Conservation (phyloP, 306 rosid species). For the Citrullus amarus region DNA sequence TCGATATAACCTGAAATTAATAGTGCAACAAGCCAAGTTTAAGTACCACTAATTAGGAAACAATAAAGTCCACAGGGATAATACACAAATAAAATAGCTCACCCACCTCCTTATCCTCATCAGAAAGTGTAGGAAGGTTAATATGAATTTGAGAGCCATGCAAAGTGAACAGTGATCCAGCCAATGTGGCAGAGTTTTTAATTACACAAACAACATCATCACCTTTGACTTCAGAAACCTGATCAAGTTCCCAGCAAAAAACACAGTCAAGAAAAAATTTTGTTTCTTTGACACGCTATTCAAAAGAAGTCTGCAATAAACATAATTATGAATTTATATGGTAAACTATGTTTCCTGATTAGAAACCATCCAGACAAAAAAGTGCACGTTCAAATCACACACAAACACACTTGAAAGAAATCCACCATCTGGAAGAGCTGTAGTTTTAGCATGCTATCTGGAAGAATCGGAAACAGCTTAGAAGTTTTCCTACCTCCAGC, state of each 20-base stretch:
- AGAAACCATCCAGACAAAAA: neutral
- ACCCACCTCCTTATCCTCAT: conserved; percentile 68
- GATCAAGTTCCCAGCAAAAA: conserved; percentile 19
- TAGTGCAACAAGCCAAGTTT: neutral
- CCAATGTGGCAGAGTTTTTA: conserved; percentile 83
- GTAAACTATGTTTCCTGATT: conserved; percentile 1
- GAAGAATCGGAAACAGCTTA: neutral
- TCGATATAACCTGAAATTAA: conserved; percentile 27
- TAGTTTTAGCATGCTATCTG: neutral
- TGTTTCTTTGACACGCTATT: neutral
- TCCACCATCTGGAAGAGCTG: neutral
- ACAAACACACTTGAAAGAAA: neutral
- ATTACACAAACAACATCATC: conserved; percentile 68
- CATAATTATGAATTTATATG: neutral
- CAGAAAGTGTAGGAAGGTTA: conserved; percentile 83
- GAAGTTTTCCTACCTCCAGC: conserved; percentile 62
- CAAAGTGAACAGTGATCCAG: conserved; percentile 86
- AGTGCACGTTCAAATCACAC: neutral
- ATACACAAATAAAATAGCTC: neutral
- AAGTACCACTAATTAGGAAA: neutral
- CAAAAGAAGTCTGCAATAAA: neutral
- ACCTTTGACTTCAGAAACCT: conserved; percentile 80
- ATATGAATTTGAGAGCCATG: conserved; percentile 86
- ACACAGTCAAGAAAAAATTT: conserved; percentile 11
- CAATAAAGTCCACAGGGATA: neutral